These are phyloP conservation scores for Epithele typhae DNA, from an alignment of 768 basidiomycete genomes.

Conservation along the genomic window DNA sequence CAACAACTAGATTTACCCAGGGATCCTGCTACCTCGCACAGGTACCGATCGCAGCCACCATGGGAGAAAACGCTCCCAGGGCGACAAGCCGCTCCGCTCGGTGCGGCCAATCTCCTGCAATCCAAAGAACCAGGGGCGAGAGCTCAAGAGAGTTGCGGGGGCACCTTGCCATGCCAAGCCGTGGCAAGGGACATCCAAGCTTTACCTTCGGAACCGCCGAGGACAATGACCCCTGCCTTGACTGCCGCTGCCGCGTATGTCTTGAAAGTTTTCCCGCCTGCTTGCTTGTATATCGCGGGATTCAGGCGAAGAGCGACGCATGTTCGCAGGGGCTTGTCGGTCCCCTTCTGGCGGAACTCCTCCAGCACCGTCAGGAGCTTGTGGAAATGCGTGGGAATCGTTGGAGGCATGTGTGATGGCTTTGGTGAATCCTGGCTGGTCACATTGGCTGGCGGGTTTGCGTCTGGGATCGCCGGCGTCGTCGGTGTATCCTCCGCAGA, in stretches of 20 bases:
- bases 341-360: background rate
- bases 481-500: too few species aligned
- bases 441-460: too few species aligned
- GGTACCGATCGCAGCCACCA: too few species aligned
- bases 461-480: too few species aligned
- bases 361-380: constrained; percentile 6
- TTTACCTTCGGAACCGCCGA: background rate
- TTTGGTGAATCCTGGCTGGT: too few species aligned
- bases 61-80: too few species aligned
- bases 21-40: too few species aligned
- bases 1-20: constrained; percentile 4
- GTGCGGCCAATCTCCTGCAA: too few species aligned
- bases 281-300: constrained; percentile 3
- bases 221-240: constrained; percentile 8
- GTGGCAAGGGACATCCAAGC: constrained; percentile 6
- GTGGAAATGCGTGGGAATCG: constrained; percentile 3
- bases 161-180: constrained; percentile 1
- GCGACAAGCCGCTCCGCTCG: too few species aligned
- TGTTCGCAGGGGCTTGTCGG: background rate
- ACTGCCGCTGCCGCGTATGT: constrained; percentile 18
- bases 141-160: too few species aligned
- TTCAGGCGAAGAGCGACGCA: background rate
- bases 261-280: constrained; percentile 15
- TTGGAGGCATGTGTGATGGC: too few species aligned
- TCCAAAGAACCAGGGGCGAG: too few species aligned